phyloP scores from a whole-genome alignment of 805 yeast species.

The Pichia scutulata region DNA sequence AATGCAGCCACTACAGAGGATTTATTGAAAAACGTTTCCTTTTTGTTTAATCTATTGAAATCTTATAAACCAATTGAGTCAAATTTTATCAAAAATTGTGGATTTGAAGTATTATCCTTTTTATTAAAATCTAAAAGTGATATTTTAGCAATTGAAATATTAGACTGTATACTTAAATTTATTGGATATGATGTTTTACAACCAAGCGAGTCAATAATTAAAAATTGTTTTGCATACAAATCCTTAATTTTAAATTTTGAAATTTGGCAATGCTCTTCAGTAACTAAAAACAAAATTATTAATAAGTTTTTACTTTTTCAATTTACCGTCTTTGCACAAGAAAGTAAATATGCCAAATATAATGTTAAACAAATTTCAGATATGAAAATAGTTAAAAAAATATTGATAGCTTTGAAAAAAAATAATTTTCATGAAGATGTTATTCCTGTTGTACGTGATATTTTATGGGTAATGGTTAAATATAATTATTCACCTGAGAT shows the following conservation, averaged over 20 bases:
- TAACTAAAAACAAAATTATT: constrained; percentile 31
- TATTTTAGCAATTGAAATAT: constrained; percentile 33
- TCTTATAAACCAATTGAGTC: constrained; percentile 38
- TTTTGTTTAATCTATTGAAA: constrained; percentile 38
- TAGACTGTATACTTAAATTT: constrained; percentile 41
- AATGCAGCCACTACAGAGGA: constrained; percentile 28
- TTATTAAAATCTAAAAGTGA: constrained; percentile 41
- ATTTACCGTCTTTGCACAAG: constrained; percentile 45
- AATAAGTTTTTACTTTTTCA: constrained; percentile 50
- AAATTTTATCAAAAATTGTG: constrained; percentile 54
- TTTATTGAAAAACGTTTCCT: constrained; percentile 29
- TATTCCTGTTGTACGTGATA: constrained; percentile 31
- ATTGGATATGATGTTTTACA: constrained; percentile 48
- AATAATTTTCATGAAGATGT: constrained; percentile 31
- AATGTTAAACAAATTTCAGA: constrained; percentile 47
- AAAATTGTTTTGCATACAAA: constrained; percentile 50
- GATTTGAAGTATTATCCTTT: constrained; percentile 52
- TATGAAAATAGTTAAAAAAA: constrained; percentile 37
- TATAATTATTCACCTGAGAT: constrained; percentile 48
- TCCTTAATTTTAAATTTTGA: constrained; percentile 56
- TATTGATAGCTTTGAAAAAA: constrained; percentile 44
- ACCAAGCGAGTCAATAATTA: constrained; percentile 49
- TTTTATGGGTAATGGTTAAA: constrained; percentile 34
- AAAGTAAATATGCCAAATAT: constrained; percentile 41
- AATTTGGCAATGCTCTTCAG: constrained; percentile 37